phyloP scores from a whole-genome alignment of 1,284 basidiomycete species.

The Fomitopsis palustris region DNA sequence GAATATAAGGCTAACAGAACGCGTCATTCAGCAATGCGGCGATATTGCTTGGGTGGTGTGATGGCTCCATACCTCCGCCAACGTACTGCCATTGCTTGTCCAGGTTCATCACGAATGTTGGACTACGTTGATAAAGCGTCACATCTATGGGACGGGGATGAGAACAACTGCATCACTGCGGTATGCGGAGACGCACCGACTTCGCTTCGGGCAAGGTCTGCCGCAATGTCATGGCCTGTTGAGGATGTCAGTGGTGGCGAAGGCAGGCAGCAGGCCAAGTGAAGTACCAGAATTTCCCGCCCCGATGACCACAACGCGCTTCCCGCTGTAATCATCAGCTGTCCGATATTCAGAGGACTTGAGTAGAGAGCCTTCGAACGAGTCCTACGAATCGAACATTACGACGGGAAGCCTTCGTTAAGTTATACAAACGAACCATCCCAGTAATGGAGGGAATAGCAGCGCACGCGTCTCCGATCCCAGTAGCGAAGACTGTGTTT shows the following conservation, averaged over 20 bases:
- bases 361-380: slow-evolving; percentile 12
- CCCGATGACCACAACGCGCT: slow-evolving; percentile 43
- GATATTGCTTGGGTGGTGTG: background rate
- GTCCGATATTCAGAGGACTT: slow-evolving; percentile 38
- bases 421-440: slow-evolving; percentile 5
- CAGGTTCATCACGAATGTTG: slow-evolving; percentile 58
- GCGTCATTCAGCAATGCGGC: background rate
- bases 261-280: slow-evolving; percentile 5
- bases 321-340: slow-evolving; percentile 35
- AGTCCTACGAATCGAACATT: background rate
- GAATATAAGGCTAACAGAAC: slow-evolving; percentile 43
- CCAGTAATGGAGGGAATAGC: slow-evolving; percentile 30
- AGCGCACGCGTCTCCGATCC: slow-evolving; percentile 32
- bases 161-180: background rate
- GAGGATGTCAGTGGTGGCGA: background rate
- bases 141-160: slow-evolving; percentile 33
- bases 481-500: slow-evolving; percentile 26
- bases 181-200: background rate
- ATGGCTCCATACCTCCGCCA: slow-evolving; percentile 29
- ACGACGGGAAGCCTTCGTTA: background rate
- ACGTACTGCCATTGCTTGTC: slow-evolving; percentile 15
- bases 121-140: slow-evolving; percentile 61
- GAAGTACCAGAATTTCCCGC: slow-evolving; percentile 35
- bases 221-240: slow-evolving; percentile 3
- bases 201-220: background rate